Percentiles rank a stretch among this genome's conserved stretches.
Evolutionary conservation across 768 basidiomycete species (phyloP).

Genomic region (Boletus sp.): DNA sequence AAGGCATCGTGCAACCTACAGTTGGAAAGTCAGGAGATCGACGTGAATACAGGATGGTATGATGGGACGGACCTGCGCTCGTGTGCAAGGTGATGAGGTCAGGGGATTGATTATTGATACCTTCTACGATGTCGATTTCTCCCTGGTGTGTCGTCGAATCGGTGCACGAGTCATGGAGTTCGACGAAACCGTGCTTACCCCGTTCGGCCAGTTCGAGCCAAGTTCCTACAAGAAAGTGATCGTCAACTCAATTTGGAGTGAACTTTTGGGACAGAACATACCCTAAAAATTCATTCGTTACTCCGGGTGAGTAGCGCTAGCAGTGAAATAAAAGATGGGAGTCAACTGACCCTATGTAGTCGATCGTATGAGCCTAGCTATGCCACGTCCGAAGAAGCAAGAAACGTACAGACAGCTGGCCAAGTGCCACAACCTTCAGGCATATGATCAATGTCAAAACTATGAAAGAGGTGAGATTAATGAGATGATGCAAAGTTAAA

Average conservation of each 20-base stretch:
- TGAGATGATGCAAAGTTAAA: neutral
- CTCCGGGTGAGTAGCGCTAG: neutral
- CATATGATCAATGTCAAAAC: slow-evolving; percentile 40
- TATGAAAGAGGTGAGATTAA: slow-evolving; percentile 1
- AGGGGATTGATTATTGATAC: slow-evolving; percentile 30
- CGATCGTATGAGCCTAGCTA: neutral
- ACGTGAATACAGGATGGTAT: neutral
- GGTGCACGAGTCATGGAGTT: neutral
- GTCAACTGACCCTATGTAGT: slow-evolving; percentile 17
- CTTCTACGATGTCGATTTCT: slow-evolving; percentile 36
- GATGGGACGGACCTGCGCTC: slow-evolving; percentile 15
- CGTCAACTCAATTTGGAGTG: neutral
- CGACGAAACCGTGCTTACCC: slow-evolving; percentile 4
- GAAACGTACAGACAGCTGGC: slow-evolving; percentile 36
- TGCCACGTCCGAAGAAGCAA: too few relatives aligned
- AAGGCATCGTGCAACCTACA: slow-evolving; percentile 36
- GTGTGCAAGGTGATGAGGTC: slow-evolving; percentile 33
- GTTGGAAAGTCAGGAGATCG: neutral
- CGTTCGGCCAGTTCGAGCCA: slow-evolving; percentile 27
- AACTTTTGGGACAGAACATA: neutral
- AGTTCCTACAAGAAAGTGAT: slow-evolving; percentile 20
- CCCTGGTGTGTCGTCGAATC: slow-evolving; percentile 16
- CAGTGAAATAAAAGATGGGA: neutral
- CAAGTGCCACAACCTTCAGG: slow-evolving; percentile 41
- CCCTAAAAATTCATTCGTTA: slow-evolving; percentile 15